These are phyloP conservation scores for Calonectria pseudoreteaudii DNA, from an alignment of 2,329 filamentous ascomycete species.

Conservation along the genomic window DNA sequence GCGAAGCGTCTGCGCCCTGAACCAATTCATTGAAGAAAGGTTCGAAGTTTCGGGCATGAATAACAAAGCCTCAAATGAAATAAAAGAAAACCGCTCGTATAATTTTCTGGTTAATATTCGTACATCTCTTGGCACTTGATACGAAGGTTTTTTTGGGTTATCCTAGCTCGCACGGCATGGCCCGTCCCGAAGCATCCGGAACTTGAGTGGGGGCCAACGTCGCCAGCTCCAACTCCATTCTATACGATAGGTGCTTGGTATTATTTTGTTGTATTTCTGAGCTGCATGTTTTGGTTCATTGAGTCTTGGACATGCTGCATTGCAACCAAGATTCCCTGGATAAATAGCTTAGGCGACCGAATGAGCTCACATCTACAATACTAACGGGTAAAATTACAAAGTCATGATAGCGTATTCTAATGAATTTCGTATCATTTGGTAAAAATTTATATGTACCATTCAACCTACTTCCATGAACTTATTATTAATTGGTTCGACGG, in stretches of 20 bases:
- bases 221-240: background rate
- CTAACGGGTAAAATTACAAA: no score
- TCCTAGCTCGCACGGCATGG: background rate
- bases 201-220: background rate
- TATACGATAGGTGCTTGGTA: background rate
- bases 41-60: background rate
- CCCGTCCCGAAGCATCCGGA: background rate
- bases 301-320: background rate
- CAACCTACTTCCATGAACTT: no score
- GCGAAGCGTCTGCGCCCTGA: no score
- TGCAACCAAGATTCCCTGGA: background rate
- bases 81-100: background rate
- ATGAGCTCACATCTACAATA: no score
- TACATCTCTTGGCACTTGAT: background rate
- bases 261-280: background rate
- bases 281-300: rapidly evolving
- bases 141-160: background rate
- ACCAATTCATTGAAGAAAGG: rapidly evolving
- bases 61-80: background rate
- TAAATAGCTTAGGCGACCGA: no score
- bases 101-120: background rate
- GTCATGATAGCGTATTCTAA: no score
- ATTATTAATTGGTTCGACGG: no score
- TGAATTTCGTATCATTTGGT: no score
- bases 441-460: no score